Evolutionary conservation across 2,329 filamentous ascomycete species (phyloP).

Genomic region (Cercospora beticola): DNA sequence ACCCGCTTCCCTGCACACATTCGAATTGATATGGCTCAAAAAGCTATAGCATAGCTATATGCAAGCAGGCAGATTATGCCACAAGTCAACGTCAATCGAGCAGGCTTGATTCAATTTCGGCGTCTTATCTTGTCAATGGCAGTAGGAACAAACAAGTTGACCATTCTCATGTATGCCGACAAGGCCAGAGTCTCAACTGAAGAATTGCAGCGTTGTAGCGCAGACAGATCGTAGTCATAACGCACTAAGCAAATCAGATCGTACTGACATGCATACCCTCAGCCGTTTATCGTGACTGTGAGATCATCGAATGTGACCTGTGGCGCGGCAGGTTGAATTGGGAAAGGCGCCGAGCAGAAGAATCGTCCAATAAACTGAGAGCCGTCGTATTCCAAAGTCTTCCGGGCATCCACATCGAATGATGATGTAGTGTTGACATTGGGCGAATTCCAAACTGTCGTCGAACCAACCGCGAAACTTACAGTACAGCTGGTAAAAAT

Average conservation of each 20-base stretch:
- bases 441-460: neutral
- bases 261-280: no score
- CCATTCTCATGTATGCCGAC: no score
- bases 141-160: no score
- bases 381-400: neutral
- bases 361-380: neutral
- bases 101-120: no score
- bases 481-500: neutral
- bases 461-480: no score
- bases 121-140: no score
- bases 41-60: neutral
- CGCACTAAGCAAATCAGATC: no score
- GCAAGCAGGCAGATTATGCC: neutral
- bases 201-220: neutral
- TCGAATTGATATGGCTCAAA: neutral
- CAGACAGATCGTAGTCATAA: neutral
- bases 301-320: neutral
- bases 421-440: neutral
- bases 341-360: no score
- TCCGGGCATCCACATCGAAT: neutral
- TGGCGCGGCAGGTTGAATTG: neutral
- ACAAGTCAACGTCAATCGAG: no score
- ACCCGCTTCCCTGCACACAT: no score
- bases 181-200: no score
- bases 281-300: neutral